Evolutionary conservation across 1,139 yeast genomes (phyloP), one percentile per base, ranked within the genome.

Genomic region (Zygotorulaspora mrakii): DNA sequence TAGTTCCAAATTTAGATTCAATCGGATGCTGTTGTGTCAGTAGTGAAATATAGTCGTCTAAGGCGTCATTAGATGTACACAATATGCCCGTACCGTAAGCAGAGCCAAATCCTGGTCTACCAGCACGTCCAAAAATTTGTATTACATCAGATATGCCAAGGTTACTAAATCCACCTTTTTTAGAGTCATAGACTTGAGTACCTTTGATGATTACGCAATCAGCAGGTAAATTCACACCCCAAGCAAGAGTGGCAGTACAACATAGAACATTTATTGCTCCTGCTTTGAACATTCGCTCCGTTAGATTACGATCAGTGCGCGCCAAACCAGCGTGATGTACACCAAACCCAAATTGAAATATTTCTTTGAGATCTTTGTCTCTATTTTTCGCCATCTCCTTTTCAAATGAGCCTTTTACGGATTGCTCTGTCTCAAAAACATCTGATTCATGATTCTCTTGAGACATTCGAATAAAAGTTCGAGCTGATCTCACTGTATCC

Each of bases 191-290:
- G 0, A 94, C 87, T 57, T 88, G 96, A 0, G 99, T 94, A 1
- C 99, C 98, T 58, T 91, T 89, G 38, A 94, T 80, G 49, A 94
- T 86, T 17, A 94, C 99, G 31, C 89, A 95, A 3, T 96, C 97
- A 5, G 98, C 98, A 1, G 99, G 98, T 46, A 94, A 70, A 59
- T 94, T 94, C 11, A 94, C 97, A 74, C 99, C 99, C 99, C 99
- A 94, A 0, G 99, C 99, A 44, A 94, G 74, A 0, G 99, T 94
- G 0, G 98, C 95, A 1, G 99, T 94, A 71, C 96, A 88, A 53
- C 95, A 85, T 12, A 94, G 69, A 0, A 94, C 97, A 49, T 83
- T 86, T 45, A 91, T 81, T 1, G 91, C 84, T 25, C 98, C 98
- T 23, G 72, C 70, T 38, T 80, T 73, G 60, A 94, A 94, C 81